phyloP scores from a whole-genome alignment of 495 filamentous ascomycete genomes.

The Penicillium angulare region DNA sequence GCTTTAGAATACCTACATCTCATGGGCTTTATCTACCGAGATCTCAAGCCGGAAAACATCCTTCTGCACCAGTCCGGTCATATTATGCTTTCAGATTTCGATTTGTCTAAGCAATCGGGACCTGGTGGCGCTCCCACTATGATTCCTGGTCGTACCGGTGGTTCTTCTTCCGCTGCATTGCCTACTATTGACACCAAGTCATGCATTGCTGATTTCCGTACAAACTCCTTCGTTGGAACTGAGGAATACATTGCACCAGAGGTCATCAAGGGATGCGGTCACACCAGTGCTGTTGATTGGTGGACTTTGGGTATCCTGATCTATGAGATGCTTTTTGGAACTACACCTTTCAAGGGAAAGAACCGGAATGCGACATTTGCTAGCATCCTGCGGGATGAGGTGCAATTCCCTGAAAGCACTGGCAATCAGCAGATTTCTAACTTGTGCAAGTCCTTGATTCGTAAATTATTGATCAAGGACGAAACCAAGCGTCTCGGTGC shows the following conservation, averaged over 20 bases:
- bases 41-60: constrained; percentile 96
- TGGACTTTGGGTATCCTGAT: constrained; percentile 97
- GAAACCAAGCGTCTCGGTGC: constrained; percentile 93
- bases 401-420: constrained; percentile 86
- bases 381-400: constrained; percentile 93
- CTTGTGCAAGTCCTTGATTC: constrained; percentile 93
- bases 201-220: constrained; percentile 97
- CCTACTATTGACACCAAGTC: constrained; percentile 98
- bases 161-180: constrained; percentile 74
- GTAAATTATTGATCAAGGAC: constrained; percentile 96
- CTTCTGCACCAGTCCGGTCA: constrained; percentile 77
- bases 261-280: constrained; percentile 97
- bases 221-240: constrained; percentile 97
- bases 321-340: constrained; percentile 99
- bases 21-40: constrained; percentile 99
- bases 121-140: constrained; percentile 94
- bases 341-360: constrained; percentile 98
- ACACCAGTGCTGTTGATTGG: constrained; percentile 98
- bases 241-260: constrained; percentile 99
- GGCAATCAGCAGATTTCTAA: constrained; percentile 84
- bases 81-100: constrained; percentile 99
- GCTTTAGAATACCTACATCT: constrained; percentile 96
- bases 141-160: constrained; percentile 80
- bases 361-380: constrained; percentile 97
- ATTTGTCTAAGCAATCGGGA: constrained; percentile 96